phyloP scores from a whole-genome alignment of 495 filamentous ascomycete genomes.

The Trichoderma erinaceum region DNA sequence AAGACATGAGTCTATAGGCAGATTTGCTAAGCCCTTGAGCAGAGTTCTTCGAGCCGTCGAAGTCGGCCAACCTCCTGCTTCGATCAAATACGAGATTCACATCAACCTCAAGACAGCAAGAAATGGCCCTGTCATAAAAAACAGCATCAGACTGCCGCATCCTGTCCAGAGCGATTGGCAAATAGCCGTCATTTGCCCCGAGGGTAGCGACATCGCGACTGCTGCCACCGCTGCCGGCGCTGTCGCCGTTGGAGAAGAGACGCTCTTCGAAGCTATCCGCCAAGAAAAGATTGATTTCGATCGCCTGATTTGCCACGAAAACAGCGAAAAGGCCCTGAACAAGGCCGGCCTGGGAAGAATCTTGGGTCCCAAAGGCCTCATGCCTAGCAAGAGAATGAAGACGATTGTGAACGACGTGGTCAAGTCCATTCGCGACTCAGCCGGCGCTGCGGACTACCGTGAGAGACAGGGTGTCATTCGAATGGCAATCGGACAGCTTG shows the following conservation, averaged over 20 bases:
- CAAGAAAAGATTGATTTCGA: conserved; percentile 76
- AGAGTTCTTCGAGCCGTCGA: conserved; percentile 90
- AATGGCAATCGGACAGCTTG: conserved; percentile 84
- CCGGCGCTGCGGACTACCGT: conserved; percentile 78
- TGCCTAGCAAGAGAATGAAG: conserved; percentile 82
- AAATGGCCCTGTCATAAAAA: conserved; percentile 79
- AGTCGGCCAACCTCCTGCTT: conserved; percentile 69
- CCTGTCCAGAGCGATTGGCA: conserved; percentile 78
- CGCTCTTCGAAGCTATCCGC: conserved; percentile 74
- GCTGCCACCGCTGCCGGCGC: conserved; percentile 73
- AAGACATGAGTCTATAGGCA: background rate
- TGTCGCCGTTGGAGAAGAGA: conserved; percentile 73
- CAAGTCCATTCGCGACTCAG: conserved; percentile 63
- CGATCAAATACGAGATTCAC: conserved; percentile 80
- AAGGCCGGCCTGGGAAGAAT: conserved; percentile 73
- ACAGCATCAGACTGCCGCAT: conserved; percentile 81
- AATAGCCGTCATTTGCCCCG: conserved; percentile 82
- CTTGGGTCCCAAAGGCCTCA: conserved; percentile 80
- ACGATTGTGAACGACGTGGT: conserved; percentile 79
- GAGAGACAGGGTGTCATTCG: conserved; percentile 80
- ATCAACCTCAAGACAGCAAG: conserved; percentile 71
- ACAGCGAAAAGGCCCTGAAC: conserved; percentile 63
- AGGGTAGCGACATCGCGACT: conserved; percentile 59
- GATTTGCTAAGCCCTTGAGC: conserved; percentile 16
- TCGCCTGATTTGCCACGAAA: conserved; percentile 76